phyloP scores from a whole-genome alignment of 176 grass and related monocot genomes.

The maize (Zea mays) region Zm-B73-REFERENCE-NAM-5.0 NC_050097.1:1828001-1828500 shows the following conservation, averaged over 20 bases:
- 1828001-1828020: slow-evolving; percentile 11
- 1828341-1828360: background rate
- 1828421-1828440: slow-evolving; percentile 27
- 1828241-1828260: background rate
- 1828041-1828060: slow-evolving; percentile 30
- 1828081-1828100: slow-evolving; percentile 95
- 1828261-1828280: background rate
- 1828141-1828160: slow-evolving; percentile 80
- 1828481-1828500: slow-evolving; percentile 79
- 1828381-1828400: background rate
- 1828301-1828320: background rate
- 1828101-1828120: slow-evolving; percentile 98
- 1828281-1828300: background rate
- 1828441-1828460: slow-evolving; percentile 23
- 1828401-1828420: slow-evolving; percentile 15
- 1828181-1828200: slow-evolving; percentile 10
- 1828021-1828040: slow-evolving; percentile 29
- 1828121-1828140: slow-evolving; percentile 96
- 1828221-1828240: slow-evolving; percentile 1
- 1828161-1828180: background rate
- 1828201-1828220: background rate
- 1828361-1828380: slow-evolving; percentile 9
- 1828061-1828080: slow-evolving; percentile 41
- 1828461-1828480: slow-evolving; percentile 15
- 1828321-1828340: background rate